Evolutionary conservation across 2,329 filamentous ascomycete genomes (phyloP).

Genomic region (Plenodomus tracheiphilus): DNA sequence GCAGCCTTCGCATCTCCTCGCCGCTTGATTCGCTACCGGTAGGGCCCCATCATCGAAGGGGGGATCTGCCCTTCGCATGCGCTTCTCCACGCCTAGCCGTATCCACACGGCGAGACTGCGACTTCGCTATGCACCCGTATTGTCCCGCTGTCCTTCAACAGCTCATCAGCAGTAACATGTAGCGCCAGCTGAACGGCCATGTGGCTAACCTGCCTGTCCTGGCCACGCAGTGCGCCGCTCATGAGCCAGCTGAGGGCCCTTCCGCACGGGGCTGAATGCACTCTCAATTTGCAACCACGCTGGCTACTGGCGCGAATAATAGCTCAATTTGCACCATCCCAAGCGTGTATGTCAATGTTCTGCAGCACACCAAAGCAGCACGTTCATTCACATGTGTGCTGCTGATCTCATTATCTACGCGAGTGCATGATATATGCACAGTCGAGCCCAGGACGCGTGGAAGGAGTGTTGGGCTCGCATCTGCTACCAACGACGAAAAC

Average conservation of each 20-base stretch:
- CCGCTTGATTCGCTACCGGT: slow-evolving; percentile 10
- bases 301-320: slow-evolving; percentile 1
- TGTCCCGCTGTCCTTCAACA: not conserved
- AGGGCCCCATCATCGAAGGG: slow-evolving; percentile 1
- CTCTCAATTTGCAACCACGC: slow-evolving; percentile 7
- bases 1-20: slow-evolving; percentile 13
- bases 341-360: not conserved
- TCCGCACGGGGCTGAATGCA: slow-evolving; percentile 10
- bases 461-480: too few species aligned
- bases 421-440: too few species aligned
- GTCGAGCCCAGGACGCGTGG: too few species aligned
- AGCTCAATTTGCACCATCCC: not conserved
- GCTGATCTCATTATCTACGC: too few species aligned
- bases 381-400: too few species aligned
- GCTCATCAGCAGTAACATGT: not conserved
- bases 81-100: too few species aligned
- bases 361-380: too few species aligned
- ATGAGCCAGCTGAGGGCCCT: slow-evolving; percentile 10
- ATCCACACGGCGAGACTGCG: not conserved
- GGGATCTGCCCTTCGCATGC: slow-evolving; percentile 1
- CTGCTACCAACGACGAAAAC: too few species aligned
- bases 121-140: not conserved
- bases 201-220: not conserved
- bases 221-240: slow-evolving; percentile 4
- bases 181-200: not conserved